Evolutionary conservation across 1,139 yeast genomes (phyloP).

Genomic region (Hemisphaericaspora xylanilytica): DNA sequence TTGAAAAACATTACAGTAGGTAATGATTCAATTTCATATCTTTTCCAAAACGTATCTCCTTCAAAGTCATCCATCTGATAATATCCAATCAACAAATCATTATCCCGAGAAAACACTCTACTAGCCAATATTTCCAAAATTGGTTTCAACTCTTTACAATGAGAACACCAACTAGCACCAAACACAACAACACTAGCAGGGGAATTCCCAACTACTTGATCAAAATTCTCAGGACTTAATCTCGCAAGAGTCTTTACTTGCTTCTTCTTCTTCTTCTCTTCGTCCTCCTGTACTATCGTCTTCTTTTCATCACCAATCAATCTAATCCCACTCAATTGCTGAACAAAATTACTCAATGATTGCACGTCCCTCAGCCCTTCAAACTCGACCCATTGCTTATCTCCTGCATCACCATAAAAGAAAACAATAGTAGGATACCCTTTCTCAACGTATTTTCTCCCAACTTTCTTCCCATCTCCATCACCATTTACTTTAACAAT

Average conservation of each 20-base stretch:
- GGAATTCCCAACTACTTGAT: slow-evolving; percentile 27
- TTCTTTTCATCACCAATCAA: slow-evolving; percentile 16
- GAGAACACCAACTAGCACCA: slow-evolving; percentile 36
- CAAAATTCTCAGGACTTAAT: slow-evolving; percentile 35
- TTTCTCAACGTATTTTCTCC: slow-evolving; percentile 52
- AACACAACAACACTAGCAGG: slow-evolving; percentile 32
- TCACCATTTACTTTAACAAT: slow-evolving; percentile 70
- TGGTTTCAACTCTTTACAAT: slow-evolving; percentile 26
- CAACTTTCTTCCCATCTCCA: slow-evolving; percentile 51
- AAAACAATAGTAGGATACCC: slow-evolving; percentile 68
- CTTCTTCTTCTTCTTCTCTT: slow-evolving; percentile 8
- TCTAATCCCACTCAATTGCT: slow-evolving; percentile 31
- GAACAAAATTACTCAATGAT: slow-evolving; percentile 46
- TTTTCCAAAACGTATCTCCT: slow-evolving; percentile 39
- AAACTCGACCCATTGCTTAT: slow-evolving; percentile 47
- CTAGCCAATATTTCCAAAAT: slow-evolving; percentile 34
- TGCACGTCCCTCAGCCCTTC: slow-evolving; percentile 49
- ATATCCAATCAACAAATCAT: slow-evolving; percentile 19
- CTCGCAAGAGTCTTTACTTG: slow-evolving; percentile 17
- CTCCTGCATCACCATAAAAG: slow-evolving; percentile 52
- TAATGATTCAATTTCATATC: slow-evolving; percentile 43
- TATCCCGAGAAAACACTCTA: slow-evolving; percentile 26
- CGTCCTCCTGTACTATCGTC: slow-evolving; percentile 1
- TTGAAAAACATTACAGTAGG: slow-evolving; percentile 57
- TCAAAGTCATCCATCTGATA: slow-evolving; percentile 41